phyloP scores from a whole-genome alignment of 257 asterid species.

The Salvia miltiorrhiza region DNA sequence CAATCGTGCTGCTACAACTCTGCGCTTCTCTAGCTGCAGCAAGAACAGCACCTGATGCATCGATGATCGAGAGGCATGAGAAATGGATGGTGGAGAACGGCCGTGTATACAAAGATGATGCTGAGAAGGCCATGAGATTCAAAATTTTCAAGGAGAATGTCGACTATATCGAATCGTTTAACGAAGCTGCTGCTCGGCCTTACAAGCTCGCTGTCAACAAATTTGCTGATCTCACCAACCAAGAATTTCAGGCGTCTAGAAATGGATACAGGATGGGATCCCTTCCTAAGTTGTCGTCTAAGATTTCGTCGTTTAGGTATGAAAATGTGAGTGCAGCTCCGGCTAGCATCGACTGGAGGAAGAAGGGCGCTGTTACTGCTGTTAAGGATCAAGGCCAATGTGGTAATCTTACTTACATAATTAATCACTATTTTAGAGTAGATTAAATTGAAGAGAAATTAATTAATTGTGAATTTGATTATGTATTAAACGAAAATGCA shows the following conservation, averaged over 20 bases:
- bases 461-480: no score
- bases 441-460: no score
- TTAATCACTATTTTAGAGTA: no score
- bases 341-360: constrained; percentile 30
- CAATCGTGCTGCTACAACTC: no score
- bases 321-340: constrained; percentile 26
- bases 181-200: constrained; percentile 18
- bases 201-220: constrained; percentile 34
- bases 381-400: constrained; percentile 36
- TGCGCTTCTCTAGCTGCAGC: constrained; percentile 17
- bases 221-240: constrained; percentile 40
- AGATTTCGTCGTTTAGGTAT: constrained; percentile 21
- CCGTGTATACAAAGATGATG: constrained; percentile 27
- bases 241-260: constrained; percentile 27
- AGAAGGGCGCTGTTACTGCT: constrained; percentile 33
- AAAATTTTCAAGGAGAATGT: constrained; percentile 30
- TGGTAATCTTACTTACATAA: constrained; percentile 1
- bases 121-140: constrained; percentile 36
- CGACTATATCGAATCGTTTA: constrained; percentile 29
- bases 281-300: neutral
- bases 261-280: constrained; percentile 25
- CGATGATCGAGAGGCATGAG: constrained; percentile 31
- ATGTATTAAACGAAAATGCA: neutral
- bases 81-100: constrained; percentile 30
- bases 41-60: constrained; percentile 21